Base-by-base conservation (phyloP, 352 stramenopile genomes). In the Aphanomyces cochlioides region DNA sequence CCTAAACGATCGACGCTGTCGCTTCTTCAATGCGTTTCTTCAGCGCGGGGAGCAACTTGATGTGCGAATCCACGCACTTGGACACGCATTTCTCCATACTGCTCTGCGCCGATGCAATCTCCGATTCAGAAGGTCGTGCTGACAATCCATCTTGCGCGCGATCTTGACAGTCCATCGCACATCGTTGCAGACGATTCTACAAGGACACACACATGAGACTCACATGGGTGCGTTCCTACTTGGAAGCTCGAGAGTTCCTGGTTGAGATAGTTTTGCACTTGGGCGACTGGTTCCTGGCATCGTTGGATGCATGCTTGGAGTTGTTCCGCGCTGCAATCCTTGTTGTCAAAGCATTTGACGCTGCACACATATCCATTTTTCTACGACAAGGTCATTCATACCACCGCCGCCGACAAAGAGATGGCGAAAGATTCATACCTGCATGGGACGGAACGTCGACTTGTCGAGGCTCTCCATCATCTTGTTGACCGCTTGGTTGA, bases 281-380 rank as follows among this genome's bases (percentile, higher is more conserved):
- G 86, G 74, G 93, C 82, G 78, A 89, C 89, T 1, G 88, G 88
- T 77, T 88, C 82, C 72, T 95, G 88, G 68, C 88, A 95, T 57
- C 85, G 85, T 77, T 95, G 84, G 47, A 95, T 86, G 69, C 84
- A 90, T n/a, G 77, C 61, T 70, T 90, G 82, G 40, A 95, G 45
- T 74, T 95, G 88, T 61, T 95, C 84, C 4, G 86, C 83, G 57
- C 74, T 87, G 77, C 78, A 86, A 69, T 67, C 78, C 73, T 89
- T 92, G 82, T 92, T 90, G 73, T 95, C 88, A 54, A 95, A 94
- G 71, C 85, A 90, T 63, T 94, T 92, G 67, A 85, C 88, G n/a
- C 83, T 87, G 71, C 88, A 93, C 64, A 93, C 72, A 71, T 95
- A 95, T 34, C 83, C 82, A 38, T 84, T 78, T 73, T 88, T 87